A percentile compares a stretch with the other conserved stretches of the same genome.
These are phyloP conservation scores for Wolfiporia cocos DNA, from an alignment of 1,284 basidiomycete species.

Conservation along the genomic window DNA sequence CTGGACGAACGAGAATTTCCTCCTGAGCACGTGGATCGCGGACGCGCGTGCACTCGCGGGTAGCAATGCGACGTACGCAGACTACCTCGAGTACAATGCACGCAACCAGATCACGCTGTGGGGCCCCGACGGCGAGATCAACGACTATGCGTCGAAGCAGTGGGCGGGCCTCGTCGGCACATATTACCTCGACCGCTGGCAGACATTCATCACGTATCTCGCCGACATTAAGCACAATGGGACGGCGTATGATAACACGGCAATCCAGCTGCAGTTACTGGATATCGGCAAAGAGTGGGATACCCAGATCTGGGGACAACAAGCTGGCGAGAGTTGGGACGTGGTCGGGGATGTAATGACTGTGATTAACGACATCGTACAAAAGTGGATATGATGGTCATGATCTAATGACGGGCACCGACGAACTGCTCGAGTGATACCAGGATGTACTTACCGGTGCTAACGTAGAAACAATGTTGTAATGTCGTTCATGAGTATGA, in stretches of 20 bases:
- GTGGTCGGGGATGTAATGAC: constrained; percentile 23
- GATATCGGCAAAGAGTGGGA: constrained; percentile 30
- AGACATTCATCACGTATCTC: constrained; percentile 31
- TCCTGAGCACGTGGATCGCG: constrained; percentile 32
- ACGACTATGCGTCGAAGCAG: constrained; percentile 40
- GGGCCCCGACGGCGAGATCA: constrained; percentile 38
- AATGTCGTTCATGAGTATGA: too few species aligned
- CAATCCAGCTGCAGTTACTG: constrained; percentile 23
- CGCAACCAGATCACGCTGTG: constrained; percentile 41
- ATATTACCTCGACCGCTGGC: constrained; percentile 34
- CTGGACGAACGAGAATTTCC: constrained; percentile 29
- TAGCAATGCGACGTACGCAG: constrained; percentile 26
- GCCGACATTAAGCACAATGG: constrained; percentile 22
- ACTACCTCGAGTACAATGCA: constrained; percentile 34
- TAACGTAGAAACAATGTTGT: too few species aligned
- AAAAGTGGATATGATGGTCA: constrained; percentile 14
- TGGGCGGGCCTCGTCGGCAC: constrained; percentile 36
- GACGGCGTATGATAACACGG: constrained; percentile 23
- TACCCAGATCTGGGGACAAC: constrained; percentile 19
- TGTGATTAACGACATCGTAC: constrained; percentile 18
- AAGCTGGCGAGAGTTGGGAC: constrained; percentile 17
- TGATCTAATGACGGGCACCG: too few species aligned
- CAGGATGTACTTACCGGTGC: too few species aligned
- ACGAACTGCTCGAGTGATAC: too few species aligned
- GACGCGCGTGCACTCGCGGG: constrained; percentile 28